phyloP scores from a whole-genome alignment of 352 stramenopile genomes.

The Pythium aphanidermatum region DNA sequence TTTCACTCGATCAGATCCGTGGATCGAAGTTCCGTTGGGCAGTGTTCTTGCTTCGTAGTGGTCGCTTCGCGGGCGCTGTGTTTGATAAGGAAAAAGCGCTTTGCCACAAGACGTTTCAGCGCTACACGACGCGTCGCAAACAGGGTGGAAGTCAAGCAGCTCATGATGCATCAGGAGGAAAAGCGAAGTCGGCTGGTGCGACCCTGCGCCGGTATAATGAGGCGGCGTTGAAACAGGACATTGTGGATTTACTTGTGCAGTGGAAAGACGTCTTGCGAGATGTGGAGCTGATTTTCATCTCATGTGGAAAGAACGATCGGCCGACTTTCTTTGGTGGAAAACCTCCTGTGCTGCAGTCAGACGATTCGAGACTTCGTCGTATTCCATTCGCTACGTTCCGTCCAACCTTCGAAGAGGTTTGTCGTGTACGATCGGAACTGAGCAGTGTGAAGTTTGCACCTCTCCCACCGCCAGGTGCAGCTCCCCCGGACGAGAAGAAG shows the following conservation, averaged over 20 bases:
- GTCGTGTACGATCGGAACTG: constrained; percentile 63
- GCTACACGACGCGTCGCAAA: constrained; percentile 92
- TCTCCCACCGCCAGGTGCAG: constrained; percentile 22
- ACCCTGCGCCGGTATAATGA: constrained; percentile 93
- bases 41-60: constrained; percentile 88
- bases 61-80: constrained; percentile 88
- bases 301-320: constrained; percentile 62
- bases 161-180: constrained; percentile 71
- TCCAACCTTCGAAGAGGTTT: constrained; percentile 85
- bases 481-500: constrained; percentile 5
- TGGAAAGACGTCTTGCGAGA: constrained; percentile 66
- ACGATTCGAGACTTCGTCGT: constrained; percentile 58
- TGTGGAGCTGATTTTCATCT: constrained; percentile 67
- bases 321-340: constrained; percentile 78
- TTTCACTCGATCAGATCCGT: constrained; percentile 38
- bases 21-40: constrained; percentile 67
- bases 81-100: constrained; percentile 88
- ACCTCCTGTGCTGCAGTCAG: constrained; percentile 43
- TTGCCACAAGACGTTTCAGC: constrained; percentile 89
- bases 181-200: constrained; percentile 90
- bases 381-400: constrained; percentile 83
- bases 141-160: constrained; percentile 91
- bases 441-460: constrained; percentile 60
- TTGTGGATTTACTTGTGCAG: constrained; percentile 63
- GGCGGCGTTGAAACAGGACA: constrained; percentile 85